phyloP scores from a whole-genome alignment of 2,329 filamentous ascomycete species.

The Fusarium pseudograminearum region DNA sequence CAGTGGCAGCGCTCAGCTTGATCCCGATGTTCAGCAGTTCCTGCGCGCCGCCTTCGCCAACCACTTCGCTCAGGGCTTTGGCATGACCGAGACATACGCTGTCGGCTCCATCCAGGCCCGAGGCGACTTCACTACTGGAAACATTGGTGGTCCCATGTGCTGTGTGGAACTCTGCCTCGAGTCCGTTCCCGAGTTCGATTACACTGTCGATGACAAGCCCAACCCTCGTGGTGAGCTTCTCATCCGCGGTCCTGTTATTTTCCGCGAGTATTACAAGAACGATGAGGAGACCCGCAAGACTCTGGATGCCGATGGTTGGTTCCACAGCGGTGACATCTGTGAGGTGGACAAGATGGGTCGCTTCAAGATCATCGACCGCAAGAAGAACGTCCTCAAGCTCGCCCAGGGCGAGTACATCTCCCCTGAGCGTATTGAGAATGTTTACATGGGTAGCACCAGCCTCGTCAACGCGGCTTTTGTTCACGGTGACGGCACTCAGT shows the following conservation, averaged over 20 bases:
- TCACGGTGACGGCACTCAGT: constrained; percentile 88
- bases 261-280: constrained; percentile 91
- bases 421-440: constrained; percentile 95
- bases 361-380: constrained; percentile 92
- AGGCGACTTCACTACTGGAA: constrained; percentile 80
- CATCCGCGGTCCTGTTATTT: constrained; percentile 82
- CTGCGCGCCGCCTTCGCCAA: constrained; percentile 85
- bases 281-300: constrained; percentile 86
- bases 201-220: constrained; percentile 87
- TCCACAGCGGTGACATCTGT: constrained; percentile 94
- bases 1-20: constrained; percentile 90
- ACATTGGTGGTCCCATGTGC: constrained; percentile 80
- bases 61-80: constrained; percentile 88
- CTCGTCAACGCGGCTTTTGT: constrained; percentile 86
- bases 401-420: constrained; percentile 98
- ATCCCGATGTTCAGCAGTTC: constrained; percentile 89
- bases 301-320: constrained; percentile 92
- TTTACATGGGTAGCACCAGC: constrained; percentile 84
- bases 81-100: constrained; percentile 93
- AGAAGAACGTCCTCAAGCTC: constrained; percentile 99
- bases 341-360: constrained; percentile 86
- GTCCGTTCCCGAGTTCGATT: constrained; percentile 95
- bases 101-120: constrained; percentile 75
- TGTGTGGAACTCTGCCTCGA: constrained; percentile 81
- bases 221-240: constrained; percentile 91